Evolutionary conservation across 2,329 filamentous ascomycete genomes (phyloP), one percentile per base, ranked within the genome.

Genomic region (Cladosporium phlei): DNA sequence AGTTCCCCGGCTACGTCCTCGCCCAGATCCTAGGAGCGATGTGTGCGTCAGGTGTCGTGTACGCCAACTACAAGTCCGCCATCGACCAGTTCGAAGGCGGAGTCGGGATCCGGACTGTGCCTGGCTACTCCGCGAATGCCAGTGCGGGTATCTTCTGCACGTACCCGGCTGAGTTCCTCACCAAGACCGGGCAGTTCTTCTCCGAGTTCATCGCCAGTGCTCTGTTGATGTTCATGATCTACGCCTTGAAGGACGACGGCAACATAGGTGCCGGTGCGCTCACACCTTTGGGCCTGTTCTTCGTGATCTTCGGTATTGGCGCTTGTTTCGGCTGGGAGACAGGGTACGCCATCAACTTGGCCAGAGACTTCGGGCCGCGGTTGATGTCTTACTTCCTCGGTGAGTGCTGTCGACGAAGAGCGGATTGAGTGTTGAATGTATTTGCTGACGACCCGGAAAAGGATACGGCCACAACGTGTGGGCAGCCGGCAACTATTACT

Each of bases 291-390:
- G 77, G 71, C 6, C 66, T 87, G 5, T 85, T 86, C 66, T 86
- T 87, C 65, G 69, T 87, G 38, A 80, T 88, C 52, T 87, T 87
- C 59, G 84, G 83, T 6, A 79, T 88, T 17, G 83, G 83, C 14
- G 80, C 81, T 24, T 84, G 81, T 59, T 87, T 86, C 57, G 85
- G 85, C 5, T 87, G 82, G 82, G 78, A 88, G 63, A 88, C 84
- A 1, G 83, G 85, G 28, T 88, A 85, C 65, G 84, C 83, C 12
- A 86, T 87, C 54, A 88, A 88, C 58, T 65, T 86, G 32, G 84
- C 83, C 27, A 75, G 85, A 64, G 85, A 88, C 53, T 85, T 88
- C 59, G 82, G 82, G 1, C 83, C 83, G 8, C 71, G 84, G 9
- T 63, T 87, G 33, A 47, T 47, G 45, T 40, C 35, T 12, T 47